Conservation (phyloP, 2,329 filamentous ascomycete genomes). For the Pseudocercospora fuligena region DNA sequence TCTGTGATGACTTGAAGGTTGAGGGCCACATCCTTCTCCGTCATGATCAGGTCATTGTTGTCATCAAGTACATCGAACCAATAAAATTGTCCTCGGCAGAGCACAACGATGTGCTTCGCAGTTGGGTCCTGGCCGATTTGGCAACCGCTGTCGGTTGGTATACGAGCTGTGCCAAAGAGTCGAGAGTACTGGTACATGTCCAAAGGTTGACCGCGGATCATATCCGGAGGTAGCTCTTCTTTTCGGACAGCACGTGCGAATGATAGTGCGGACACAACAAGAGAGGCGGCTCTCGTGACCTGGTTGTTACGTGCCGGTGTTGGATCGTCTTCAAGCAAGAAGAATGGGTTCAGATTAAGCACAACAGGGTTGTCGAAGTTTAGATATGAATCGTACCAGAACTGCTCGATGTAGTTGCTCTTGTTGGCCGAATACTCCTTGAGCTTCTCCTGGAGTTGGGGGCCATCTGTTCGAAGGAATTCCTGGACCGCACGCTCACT, state of each 20-base stretch:
- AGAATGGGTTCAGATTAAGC: constrained; percentile 96
- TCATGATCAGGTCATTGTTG: constrained; percentile 96
- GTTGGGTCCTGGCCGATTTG: constrained; percentile 92
- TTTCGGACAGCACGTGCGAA: constrained; percentile 92
- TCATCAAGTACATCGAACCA: constrained; percentile 98
- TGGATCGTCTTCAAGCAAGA: constrained; percentile 94
- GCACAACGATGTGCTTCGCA: constrained; percentile 90
- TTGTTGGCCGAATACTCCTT: constrained; percentile 89
- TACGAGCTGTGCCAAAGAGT: constrained; percentile 90
- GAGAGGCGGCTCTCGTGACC: constrained; percentile 88
- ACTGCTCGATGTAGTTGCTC: constrained; percentile 97
- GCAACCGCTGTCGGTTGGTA: constrained; percentile 92
- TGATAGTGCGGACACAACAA: constrained; percentile 86
- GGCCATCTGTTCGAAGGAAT: constrained; percentile 80
- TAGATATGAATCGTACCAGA: constrained; percentile 98
- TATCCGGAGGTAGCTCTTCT: constrained; percentile 91
- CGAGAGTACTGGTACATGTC: constrained; percentile 99
- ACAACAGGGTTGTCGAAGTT: constrained; percentile 98
- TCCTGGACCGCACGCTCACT: constrained; percentile 79
- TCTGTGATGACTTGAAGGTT: constrained; percentile 92
- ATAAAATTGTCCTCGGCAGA: constrained; percentile 95
- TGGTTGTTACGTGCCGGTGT: constrained; percentile 96
- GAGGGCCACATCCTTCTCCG: constrained; percentile 86
- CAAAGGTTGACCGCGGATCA: constrained; percentile 77
- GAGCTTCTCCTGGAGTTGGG: constrained; percentile 82